phyloP scores from a whole-genome alignment of 2,329 filamentous ascomycete genomes.

The Hymenoscyphus repandus region DNA sequence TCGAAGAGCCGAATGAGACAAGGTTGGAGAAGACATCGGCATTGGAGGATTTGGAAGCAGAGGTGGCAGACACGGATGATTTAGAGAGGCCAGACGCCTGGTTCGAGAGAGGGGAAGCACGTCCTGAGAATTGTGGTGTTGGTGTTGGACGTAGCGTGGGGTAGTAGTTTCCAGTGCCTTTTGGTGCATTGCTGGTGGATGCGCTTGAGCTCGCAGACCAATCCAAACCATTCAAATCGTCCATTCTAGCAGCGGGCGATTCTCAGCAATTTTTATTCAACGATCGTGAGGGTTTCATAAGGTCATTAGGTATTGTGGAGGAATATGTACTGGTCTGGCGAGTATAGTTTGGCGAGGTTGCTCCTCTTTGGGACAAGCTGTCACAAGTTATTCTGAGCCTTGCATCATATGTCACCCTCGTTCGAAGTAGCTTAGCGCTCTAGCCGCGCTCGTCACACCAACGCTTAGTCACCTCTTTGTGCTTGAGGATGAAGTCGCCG shows the following conservation, averaged over 20 bases:
- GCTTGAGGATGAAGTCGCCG: too few species aligned
- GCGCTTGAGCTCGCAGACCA: slow-evolving; percentile 43
- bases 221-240: slow-evolving; percentile 56
- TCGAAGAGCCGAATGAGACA: slow-evolving; percentile 54
- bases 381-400: too few species aligned
- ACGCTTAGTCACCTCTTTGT: too few species aligned
- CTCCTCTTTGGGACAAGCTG: too few species aligned
- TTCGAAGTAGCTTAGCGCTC: too few species aligned
- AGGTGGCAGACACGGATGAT: slow-evolving; percentile 21
- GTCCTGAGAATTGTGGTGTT: slow-evolving; percentile 44
- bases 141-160: slow-evolving; percentile 47
- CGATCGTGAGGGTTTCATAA: slow-evolving; percentile 9
- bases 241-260: slow-evolving; percentile 40
- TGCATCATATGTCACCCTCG: too few species aligned
- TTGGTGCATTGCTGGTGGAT: slow-evolving; percentile 37
- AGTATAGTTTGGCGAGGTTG: too few species aligned
- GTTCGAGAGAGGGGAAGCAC: slow-evolving; percentile 46
- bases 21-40: slow-evolving; percentile 75
- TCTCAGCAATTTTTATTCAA: slow-evolving; percentile 11
- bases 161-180: slow-evolving; percentile 40
- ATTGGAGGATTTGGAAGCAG: slow-evolving; percentile 40
- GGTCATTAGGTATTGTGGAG: slow-evolving; percentile 12
- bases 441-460: too few species aligned
- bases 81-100: slow-evolving; percentile 36
- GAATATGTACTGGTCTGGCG: neutral